Evolutionary conservation across 2,329 filamentous ascomycete species (phyloP), one percentile per base, ranked within the genome.

Genomic region (Fusarium pseudograminearum): DNA sequence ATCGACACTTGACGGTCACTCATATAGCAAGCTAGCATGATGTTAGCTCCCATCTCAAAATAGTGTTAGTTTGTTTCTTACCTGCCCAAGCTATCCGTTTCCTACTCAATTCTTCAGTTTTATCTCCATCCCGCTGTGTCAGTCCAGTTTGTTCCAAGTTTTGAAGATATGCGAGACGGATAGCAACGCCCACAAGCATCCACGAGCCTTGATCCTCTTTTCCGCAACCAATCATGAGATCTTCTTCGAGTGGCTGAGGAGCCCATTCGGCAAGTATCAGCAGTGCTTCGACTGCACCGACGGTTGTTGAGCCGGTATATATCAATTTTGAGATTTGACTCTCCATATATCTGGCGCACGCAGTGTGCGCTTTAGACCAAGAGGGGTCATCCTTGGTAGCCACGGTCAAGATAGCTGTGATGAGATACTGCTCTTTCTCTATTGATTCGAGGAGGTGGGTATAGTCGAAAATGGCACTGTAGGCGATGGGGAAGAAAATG

Each of bases 121-220:
- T 87, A n/a, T 84, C 84, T 14, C 86, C 85, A 44, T 85, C 83
- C 38, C 89, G 86, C 33, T 87, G 85, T 44, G 87, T 83, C 70
- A 93, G 89, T 0, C 89, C 89, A 22, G 90, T 91, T 62, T 89
- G 84, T 74, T 93, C 91, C 20, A 93, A 82, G 2, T 88, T 88
- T 18, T 92, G 86, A 52, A 91, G 91, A 75, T 93, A 93, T 1
- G 87, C 90, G 4, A 91, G 86, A 9, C 91, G 85, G 9, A 93
- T 79, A 5, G 91, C 91, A 22, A 90, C 85, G 3, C 91, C 91
- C 8, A 92, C 89, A 71, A 92, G 89, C 90, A 93, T 93, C 91
- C 91, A 93, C 0, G 90, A 90, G 31, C 91, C 90, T 45, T 91
- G 86, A 71, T 93, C 90, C 74, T 93, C 91, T 76, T 93, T 90